Evolutionary conservation across 208 protist genomes (phyloP).

Genomic region (Trypanosoma melophagium): DNA sequence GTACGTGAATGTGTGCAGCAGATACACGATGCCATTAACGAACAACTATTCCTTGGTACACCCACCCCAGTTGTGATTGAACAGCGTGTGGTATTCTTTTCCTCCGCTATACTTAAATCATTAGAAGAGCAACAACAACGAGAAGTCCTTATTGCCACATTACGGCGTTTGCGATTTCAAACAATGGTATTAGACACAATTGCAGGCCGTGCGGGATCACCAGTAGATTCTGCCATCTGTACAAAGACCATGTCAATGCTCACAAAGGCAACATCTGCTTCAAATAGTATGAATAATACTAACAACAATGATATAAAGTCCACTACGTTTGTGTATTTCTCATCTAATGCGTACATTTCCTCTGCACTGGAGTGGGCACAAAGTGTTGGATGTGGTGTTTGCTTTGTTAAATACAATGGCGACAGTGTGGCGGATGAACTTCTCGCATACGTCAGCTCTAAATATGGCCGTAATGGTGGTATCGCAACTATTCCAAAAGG

Average conservation of each 20-base stretch:
- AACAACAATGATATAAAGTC: neutral
- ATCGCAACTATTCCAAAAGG: conserved; percentile 46
- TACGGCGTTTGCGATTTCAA: conserved; percentile 71
- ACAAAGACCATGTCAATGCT: conserved; percentile 52
- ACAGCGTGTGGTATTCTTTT: conserved; percentile 67
- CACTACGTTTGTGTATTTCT: conserved; percentile 34
- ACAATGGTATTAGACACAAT: conserved; percentile 60
- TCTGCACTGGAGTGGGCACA: conserved; percentile 56
- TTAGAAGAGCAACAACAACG: conserved; percentile 33
- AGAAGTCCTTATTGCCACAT: conserved; percentile 45
- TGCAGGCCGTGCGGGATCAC: conserved; percentile 51
- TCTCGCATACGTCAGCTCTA: conserved; percentile 41
- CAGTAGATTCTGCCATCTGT: conserved; percentile 75
- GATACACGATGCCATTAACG: conserved; percentile 39
- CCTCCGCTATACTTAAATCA: conserved; percentile 48
- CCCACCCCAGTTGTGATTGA: conserved; percentile 23
- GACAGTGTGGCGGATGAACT: conserved; percentile 73
- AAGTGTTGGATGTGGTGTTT: conserved; percentile 39
- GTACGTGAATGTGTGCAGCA: conserved; percentile 44
- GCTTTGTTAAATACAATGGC: conserved; percentile 57
- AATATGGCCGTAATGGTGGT: conserved; percentile 32
- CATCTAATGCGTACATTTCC: conserved; percentile 61
- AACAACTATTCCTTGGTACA: conserved; percentile 36
- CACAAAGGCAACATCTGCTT: conserved; percentile 29
- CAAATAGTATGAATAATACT: neutral